Evolutionary conservation across 169 alveolate genomes (phyloP).

Genomic region (Cryptosporidium meleagridis): DNA sequence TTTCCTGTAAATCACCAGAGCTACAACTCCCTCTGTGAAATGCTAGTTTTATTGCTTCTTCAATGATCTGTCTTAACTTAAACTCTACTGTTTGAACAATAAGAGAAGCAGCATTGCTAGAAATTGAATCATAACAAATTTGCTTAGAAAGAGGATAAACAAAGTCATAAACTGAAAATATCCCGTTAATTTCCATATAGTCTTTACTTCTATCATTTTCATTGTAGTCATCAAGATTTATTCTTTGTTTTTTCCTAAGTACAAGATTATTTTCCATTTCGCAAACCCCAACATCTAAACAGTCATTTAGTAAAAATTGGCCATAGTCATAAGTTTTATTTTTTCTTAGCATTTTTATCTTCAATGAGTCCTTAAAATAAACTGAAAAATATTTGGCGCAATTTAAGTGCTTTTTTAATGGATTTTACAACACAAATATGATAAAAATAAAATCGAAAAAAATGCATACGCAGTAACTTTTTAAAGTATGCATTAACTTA

Average conservation of each 20-base stretch:
- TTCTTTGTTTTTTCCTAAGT: conserved; percentile 18
- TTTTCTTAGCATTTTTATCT: background rate
- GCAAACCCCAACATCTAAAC: background rate
- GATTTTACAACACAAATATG: background rate
- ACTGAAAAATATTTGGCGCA: background rate
- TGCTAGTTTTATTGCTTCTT: conserved; percentile 53
- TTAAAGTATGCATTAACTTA: background rate
- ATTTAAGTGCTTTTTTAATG: background rate
- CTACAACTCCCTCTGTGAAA: conserved; percentile 54
- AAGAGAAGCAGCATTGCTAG: conserved; percentile 54
- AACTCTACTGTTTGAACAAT: conserved; percentile 41
- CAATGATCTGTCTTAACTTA: conserved; percentile 49
- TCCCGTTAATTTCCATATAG: background rate
- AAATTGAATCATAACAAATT: conserved; percentile 52
- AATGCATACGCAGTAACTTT: background rate
- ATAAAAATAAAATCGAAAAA: too few relatives aligned
- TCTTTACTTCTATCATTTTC: background rate
- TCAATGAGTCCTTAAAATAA: background rate
- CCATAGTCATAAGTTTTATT: background rate
- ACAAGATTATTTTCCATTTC: background rate
- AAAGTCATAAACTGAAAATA: conserved; percentile 56
- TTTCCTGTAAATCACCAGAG: background rate
- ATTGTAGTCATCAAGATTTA: background rate
- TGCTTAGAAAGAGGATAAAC: conserved; percentile 65
- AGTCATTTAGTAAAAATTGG: background rate